phyloP scores from a whole-genome alignment of 2,329 filamentous ascomycete genomes.

The Hymenoscyphus fructigenus region DNA sequence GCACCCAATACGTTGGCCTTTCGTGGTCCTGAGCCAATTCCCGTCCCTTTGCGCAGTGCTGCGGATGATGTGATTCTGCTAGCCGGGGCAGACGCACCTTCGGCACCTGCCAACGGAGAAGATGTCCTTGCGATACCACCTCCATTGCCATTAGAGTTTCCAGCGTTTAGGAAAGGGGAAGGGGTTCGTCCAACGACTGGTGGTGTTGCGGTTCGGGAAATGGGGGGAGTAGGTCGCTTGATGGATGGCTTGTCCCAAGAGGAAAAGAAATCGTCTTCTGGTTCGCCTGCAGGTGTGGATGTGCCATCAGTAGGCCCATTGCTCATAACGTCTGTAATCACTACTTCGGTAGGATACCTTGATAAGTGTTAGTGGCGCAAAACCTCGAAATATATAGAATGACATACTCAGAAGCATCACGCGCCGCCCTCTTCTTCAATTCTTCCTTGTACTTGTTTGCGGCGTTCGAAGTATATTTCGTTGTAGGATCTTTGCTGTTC shows the following conservation, averaged over 20 bases:
- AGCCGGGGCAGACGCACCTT: conserved; percentile 53
- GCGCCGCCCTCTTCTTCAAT: conserved; percentile 78
- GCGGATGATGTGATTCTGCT: conserved; percentile 75
- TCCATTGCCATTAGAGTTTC: conserved; percentile 59
- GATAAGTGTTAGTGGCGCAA: conserved; percentile 24
- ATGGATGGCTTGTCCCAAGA: conserved; percentile 98
- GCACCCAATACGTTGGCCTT: conserved; percentile 84
- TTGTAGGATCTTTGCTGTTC: conserved; percentile 94
- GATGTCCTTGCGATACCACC: conserved; percentile 75
- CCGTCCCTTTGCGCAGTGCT: conserved; percentile 73
- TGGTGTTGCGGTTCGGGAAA: conserved; percentile 86
- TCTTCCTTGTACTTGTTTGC: conserved; percentile 98
- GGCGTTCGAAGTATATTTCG: conserved; percentile 92
- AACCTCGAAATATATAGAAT: background rate
- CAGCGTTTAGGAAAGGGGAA: conserved; percentile 85
- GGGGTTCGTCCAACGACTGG: conserved; percentile 75
- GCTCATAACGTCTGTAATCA: conserved; percentile 71
- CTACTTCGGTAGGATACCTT: conserved; percentile 82
- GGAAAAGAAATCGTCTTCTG: conserved; percentile 94
- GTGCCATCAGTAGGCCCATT: conserved; percentile 61
- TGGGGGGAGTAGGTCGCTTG: conserved; percentile 91
- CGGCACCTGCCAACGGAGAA: conserved; percentile 72
- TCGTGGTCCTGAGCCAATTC: conserved; percentile 62
- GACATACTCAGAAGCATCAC: conserved; percentile 80
- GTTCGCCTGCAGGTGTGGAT: conserved; percentile 77